Conservation (phyloP, 345 rosid species). For the Psidium friedrichsthalianum region DNA sequence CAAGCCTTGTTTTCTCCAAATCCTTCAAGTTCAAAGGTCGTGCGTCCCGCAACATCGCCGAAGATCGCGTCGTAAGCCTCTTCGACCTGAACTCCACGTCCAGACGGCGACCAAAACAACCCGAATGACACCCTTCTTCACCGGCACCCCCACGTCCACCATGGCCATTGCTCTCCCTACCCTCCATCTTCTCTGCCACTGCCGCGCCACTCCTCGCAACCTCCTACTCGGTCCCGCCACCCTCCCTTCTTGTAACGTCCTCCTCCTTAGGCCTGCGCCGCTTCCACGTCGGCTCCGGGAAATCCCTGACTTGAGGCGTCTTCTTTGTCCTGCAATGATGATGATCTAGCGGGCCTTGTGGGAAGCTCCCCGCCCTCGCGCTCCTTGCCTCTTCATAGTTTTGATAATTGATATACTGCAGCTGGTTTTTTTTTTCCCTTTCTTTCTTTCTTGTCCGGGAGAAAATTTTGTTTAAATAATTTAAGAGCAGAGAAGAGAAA, state of each 20-base stretch:
- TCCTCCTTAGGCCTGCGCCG: not conserved
- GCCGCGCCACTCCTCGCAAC: not conserved
- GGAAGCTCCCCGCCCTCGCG: not conserved
- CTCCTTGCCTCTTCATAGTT: constrained; percentile 4
- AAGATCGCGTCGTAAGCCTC: constrained; percentile 26
- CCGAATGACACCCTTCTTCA: constrained; percentile 34
- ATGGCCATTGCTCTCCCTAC: not conserved
- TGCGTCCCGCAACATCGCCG: constrained; percentile 53
- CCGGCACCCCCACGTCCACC: not conserved
- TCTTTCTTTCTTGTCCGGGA: not conserved
- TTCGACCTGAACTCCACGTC: constrained; percentile 37
- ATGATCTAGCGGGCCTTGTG: not conserved
- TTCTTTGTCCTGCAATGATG: not conserved
- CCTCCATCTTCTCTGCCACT: not conserved
- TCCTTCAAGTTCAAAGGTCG: constrained; percentile 55
- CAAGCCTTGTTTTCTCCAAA: constrained; percentile 6
- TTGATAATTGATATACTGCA: not conserved
- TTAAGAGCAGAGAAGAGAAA: not conserved
- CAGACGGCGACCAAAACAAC: constrained; percentile 38
- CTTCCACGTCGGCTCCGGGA: not conserved
- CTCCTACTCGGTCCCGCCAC: not conserved
- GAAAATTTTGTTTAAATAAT: not conserved
- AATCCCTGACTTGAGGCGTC: not conserved
- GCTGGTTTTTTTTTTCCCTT: not conserved
- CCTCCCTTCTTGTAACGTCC: not conserved